Base-by-base conservation (phyloP, 1,284 basidiomycete genomes). In the Wolfiporia cocos region DNA sequence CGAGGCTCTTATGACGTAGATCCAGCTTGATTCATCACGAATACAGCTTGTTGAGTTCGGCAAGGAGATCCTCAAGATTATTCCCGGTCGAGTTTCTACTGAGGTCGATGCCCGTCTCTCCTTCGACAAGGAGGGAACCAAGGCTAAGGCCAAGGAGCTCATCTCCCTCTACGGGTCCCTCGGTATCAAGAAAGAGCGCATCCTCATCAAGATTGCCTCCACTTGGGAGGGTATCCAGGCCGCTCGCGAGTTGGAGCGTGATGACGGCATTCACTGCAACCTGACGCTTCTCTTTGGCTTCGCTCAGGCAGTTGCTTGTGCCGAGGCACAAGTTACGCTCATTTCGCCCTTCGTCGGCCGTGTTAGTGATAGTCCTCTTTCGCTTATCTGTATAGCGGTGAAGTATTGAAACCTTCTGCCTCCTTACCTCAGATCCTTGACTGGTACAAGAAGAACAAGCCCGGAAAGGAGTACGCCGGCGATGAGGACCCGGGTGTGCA, bases 161-260 rank as follows among this genome's bases (percentile, higher is more conserved):
- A 98, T 99, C 59, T 81, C 80, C 28, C 85, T 99, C 49, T 99
- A 99, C 77, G 78, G 95, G 46, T 86, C 85, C 26, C 66, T 91
- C 49, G 95, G 95, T 50, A 81, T 99, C 69, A 73, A 79, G 65
- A 92, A 90, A 70, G 93, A 98, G 48, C 92, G 95, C 49, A 73
- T 97, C 50, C 75, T 99, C 58, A 97, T 99, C 84, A 99, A 99
- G 77, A 96, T 99, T 58, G 95, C 95, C 23, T 96, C 95, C 30
- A 96, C 94, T 40, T 99, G 92, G 91, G 95, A 98, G 70, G 96
- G 95, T 70, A 99, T 99, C 71, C 95, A 98, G 70, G 95, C 95
- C 51, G 95, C 95, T 37, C 83, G 92, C 52, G 87, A 95, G 68
- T 86, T 99, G 57, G 95, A 99, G 76, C 66, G 79, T 53, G 86